phyloP scores from a whole-genome alignment of 1,284 basidiomycete species.

The Trichosporon faecale region DNA sequence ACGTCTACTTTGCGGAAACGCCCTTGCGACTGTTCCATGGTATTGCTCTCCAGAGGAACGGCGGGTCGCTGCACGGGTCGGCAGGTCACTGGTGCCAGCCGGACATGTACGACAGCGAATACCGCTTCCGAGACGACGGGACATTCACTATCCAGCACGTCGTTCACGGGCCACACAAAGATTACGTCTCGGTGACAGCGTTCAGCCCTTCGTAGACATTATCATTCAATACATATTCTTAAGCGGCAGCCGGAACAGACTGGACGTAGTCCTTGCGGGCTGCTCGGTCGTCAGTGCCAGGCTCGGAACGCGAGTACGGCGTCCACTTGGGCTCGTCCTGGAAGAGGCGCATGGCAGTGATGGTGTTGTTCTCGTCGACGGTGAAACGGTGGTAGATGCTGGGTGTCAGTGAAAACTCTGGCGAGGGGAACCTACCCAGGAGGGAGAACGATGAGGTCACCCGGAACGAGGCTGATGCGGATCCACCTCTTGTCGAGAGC shows the following conservation, averaged over 20 bases:
- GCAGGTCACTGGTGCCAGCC: background rate
- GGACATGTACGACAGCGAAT: background rate
- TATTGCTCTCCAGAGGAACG: background rate
- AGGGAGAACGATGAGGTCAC: slow-evolving; percentile 71
- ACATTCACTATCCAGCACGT: background rate
- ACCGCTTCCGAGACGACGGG: background rate
- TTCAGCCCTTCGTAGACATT: slow-evolving; percentile 10
- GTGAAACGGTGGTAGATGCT: slow-evolving; percentile 81
- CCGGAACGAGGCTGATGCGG: slow-evolving; percentile 63
- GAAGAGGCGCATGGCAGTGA: slow-evolving; percentile 74
- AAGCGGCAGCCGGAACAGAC: slow-evolving; percentile 9
- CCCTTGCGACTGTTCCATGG: background rate
- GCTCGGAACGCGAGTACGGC: slow-evolving; percentile 63
- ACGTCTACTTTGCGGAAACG: background rate
- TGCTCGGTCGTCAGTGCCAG: slow-evolving; percentile 62
- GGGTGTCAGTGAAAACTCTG: background rate
- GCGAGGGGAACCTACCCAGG: slow-evolving; percentile 55
- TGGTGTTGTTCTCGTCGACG: slow-evolving; percentile 64
- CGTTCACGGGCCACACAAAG: background rate
- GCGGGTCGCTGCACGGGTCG: background rate
- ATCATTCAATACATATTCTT: background rate
- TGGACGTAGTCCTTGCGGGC: slow-evolving; percentile 64
- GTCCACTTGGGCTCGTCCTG: slow-evolving; percentile 86
- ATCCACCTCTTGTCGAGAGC: slow-evolving; percentile 64
- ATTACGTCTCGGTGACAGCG: background rate